Evolutionary conservation across 306 rosid genomes (phyloP).

Genomic region (Casuarina cunninghamiana): DNA sequence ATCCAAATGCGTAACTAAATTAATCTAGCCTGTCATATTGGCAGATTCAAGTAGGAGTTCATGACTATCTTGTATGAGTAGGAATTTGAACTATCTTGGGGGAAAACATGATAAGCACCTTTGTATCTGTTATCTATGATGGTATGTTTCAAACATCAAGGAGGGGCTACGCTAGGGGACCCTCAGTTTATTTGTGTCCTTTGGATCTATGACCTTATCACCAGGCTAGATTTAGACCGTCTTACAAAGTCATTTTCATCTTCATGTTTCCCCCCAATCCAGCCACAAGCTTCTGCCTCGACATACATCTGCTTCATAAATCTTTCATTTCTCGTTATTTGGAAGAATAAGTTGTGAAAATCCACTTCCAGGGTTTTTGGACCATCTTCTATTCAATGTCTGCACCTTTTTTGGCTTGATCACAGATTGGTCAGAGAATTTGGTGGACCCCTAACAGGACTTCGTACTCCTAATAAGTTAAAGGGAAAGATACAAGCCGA

Average conservation of each 20-base stretch:
- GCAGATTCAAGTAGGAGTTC: background rate
- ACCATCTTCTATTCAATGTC: background rate
- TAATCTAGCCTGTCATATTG: background rate
- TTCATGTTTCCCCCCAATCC: background rate
- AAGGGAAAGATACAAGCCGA: background rate
- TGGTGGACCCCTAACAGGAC: constrained; percentile 2
- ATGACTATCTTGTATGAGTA: background rate
- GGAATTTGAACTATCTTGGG: background rate
- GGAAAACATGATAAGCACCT: background rate
- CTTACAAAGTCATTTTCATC: background rate
- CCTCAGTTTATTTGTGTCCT: background rate
- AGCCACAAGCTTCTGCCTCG: background rate
- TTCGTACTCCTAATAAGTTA: background rate
- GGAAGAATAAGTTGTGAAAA: background rate
- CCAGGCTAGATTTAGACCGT: background rate
- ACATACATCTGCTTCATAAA: background rate
- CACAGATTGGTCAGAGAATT: background rate
- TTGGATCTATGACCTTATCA: background rate
- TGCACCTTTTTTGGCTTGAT: background rate
- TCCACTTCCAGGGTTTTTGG: background rate
- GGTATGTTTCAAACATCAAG: background rate
- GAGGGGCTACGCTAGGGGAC: background rate
- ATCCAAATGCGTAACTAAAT: background rate
- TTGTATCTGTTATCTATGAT: background rate
- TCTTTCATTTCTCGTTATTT: background rate